Base-by-base conservation (phyloP, 305 asterid genomes). In the Striga hermonthica region DNA sequence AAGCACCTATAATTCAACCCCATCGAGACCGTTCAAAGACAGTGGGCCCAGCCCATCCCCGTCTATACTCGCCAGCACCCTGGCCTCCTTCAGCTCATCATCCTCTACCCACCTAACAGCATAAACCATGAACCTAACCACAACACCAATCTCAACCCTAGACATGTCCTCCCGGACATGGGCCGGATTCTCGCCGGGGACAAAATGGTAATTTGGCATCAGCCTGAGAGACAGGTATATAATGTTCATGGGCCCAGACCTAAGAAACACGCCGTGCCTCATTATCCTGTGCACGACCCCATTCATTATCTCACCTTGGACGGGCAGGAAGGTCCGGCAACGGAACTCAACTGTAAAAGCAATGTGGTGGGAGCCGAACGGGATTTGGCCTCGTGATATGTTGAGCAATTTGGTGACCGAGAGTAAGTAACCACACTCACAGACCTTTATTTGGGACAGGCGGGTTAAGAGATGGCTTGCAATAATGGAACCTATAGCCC, bases 1-100 rank as follows among this genome's bases (percentile, higher is more conserved):
- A 66, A 11, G n/a, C 22, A 37, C 55, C 60, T 50, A 79, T 45
- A 77, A 65, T 28, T 81, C 95, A 8, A 80, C 35, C 5, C 82
- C 92, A 75, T 85, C 95, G 5, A 68, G 64, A 37, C 92, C 95
- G 48, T 77, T 82, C 67, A 63, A 69, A 9, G 95, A 78, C 74
- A 91, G 67, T 1, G 97, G 96, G 22, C 96, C 96, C 16, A 91
- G 83, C 34, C 78, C 81, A 53, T 83, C 85, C 11, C 75, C 89
- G 3, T 74, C 79, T 6, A 91, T 78, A 54, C 76, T 84, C 9
- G 90, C 97, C 66, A 91, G 74, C 73, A 88, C 79, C 14, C 74
- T 53, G 68, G 81, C 88, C 5, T 80, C 83, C 83, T 82, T 79
- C 69, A 58, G 34, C 48, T 0, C 43, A 13, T 80, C 83, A 13